Evolutionary conservation across 108 stramenopile species (phyloP), one percentile per base, ranked within the genome.

Genomic region (Hondaea fermentalgiana): DNA sequence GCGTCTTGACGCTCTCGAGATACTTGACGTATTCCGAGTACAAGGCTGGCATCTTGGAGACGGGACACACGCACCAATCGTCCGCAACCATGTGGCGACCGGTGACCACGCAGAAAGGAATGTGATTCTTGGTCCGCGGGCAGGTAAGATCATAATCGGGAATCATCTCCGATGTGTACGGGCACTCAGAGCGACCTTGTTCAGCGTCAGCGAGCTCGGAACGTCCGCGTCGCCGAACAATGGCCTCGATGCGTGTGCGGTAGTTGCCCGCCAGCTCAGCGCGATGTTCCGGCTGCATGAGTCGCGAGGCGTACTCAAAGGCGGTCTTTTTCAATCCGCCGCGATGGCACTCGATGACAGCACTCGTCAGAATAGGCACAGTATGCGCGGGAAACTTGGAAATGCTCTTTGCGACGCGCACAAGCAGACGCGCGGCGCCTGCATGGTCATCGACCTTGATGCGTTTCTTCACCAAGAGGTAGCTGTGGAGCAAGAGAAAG

Each of bases 41-140:
- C 23, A 95, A 92, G 35, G 95, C 94, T 4, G 95, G 95, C 92
- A 93, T 72, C 14, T 91, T 64, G 12, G 92, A 92, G 5, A 83
- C 60, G 5, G 95, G 95, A 90, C 95, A 95, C 59, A 91, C 59
- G 64, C 88, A 90, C 94, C 94, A 95, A 88, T 95, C 94, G 57
- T 94, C 94, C 49, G 87, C 51, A 23, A 92, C 92, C 94, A 95
- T 95, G 90, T 95, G 95, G 64, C 91, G 72, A 5, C 95, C 95
- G 10, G 94, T 94, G 2, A 94, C 91, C 14, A 94, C 87, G 88
- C 94, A 95, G 90, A 94, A 93, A 0, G 95, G 95, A 4, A 95
- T 58, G 14, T 92, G 88, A 47, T 93, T 93, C 90, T 92, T 91
- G 4, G 94, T 94, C 14, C 90, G 91, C 51, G 94, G 94, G 88